These are phyloP conservation scores for Astragalus membranaceus DNA, from an alignment of 306 rosid species.

Conservation along the genomic window DNA sequence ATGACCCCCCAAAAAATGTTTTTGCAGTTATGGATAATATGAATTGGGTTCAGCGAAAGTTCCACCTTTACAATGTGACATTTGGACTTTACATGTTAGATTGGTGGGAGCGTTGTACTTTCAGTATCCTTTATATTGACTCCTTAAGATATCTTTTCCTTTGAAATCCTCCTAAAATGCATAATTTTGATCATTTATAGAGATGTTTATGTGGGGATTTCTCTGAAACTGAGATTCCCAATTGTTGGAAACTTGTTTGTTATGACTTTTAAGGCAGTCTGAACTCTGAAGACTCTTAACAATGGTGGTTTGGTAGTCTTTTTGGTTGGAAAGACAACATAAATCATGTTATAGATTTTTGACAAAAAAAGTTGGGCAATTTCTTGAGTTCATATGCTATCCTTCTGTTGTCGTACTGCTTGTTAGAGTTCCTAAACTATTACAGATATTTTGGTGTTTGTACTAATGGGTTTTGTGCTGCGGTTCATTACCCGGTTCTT, in stretches of 20 bases:
- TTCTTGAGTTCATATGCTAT: neutral
- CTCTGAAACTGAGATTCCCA: neutral
- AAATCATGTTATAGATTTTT: conserved; percentile 4
- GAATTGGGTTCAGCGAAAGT: conserved; percentile 92
- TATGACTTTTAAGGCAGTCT: neutral
- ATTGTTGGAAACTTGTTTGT: neutral
- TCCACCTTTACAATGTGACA: conserved; percentile 85
- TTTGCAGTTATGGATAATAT: conserved; percentile 38
- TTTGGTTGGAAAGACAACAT: neutral
- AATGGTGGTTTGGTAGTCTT: neutral
- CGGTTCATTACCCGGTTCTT: conserved; percentile 42
- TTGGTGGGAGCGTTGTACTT: conserved; percentile 94
- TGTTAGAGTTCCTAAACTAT: conserved; percentile 36
- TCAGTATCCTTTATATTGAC: conserved; percentile 63
- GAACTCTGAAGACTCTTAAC: neutral
- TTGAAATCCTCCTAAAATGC: neutral
- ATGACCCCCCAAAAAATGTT: neutral
- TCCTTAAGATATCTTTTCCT: neutral
- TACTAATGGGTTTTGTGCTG: conserved; percentile 73
- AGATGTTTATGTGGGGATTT: neutral
- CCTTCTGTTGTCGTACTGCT: conserved; percentile 15
- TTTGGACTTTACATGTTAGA: conserved; percentile 94
- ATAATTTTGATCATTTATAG: neutral
- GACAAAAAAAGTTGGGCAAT: neutral
- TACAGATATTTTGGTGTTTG: conserved; percentile 62